Evolutionary conservation across 768 basidiomycete genomes (phyloP).

Genomic region (Termitomyces sp.): DNA sequence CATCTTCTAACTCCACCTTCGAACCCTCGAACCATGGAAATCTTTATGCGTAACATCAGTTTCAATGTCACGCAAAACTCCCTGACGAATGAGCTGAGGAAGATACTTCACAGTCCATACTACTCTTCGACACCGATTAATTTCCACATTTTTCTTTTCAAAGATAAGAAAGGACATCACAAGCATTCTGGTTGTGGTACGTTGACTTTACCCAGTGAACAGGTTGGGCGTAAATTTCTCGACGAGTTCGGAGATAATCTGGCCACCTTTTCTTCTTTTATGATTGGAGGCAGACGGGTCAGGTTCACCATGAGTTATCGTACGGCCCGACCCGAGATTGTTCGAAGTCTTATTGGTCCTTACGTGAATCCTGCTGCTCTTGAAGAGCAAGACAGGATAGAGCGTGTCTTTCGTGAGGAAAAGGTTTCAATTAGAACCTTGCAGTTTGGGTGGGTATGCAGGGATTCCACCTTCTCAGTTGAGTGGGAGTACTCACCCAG

Average conservation of each 20-base stretch:
- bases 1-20: slow-evolving; percentile 3
- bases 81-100: slow-evolving; percentile 32
- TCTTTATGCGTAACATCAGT: slow-evolving; percentile 33
- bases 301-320: slow-evolving; percentile 25
- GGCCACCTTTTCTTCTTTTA: slow-evolving; percentile 14
- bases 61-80: slow-evolving; percentile 21
- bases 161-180: slow-evolving; percentile 22
- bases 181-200: slow-evolving; percentile 36
- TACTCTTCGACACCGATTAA: slow-evolving; percentile 37
- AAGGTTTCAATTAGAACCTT: slow-evolving; percentile 29
- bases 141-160: slow-evolving; percentile 48
- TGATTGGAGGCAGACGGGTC: slow-evolving; percentile 25
- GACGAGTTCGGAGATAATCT: slow-evolving; percentile 26
- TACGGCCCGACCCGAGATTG: slow-evolving; percentile 23
- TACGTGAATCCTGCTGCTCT: slow-evolving; percentile 34
- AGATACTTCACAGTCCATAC: slow-evolving; percentile 36
- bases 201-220: slow-evolving; percentile 39
- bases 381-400: slow-evolving; percentile 26
- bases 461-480: slow-evolving; percentile 50
- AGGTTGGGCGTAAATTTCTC: slow-evolving; percentile 38
- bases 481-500: slow-evolving; percentile 43
- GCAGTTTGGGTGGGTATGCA: slow-evolving; percentile 60
- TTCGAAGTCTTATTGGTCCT: slow-evolving; percentile 33
- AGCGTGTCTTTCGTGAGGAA: slow-evolving; percentile 21
- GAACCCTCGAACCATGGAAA: slow-evolving; percentile 26